A percentile compares a stretch with the other conserved stretches of the same genome.
Conservation (phyloP, 148 eudicot species). For the Rhododendron molle region DNA sequence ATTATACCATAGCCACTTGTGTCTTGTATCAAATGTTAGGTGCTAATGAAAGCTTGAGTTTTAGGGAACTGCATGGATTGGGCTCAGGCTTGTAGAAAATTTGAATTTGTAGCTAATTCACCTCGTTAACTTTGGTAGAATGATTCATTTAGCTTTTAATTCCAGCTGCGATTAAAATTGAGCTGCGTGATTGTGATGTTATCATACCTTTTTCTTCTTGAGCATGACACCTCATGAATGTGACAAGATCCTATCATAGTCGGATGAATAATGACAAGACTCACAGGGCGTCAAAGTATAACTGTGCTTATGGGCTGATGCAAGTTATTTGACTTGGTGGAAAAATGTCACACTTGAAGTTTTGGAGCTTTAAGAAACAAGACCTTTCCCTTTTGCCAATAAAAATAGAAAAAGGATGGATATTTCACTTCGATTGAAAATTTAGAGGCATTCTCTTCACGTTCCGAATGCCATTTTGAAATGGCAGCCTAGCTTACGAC, state of each 20-base stretch:
- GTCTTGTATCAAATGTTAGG: not conserved
- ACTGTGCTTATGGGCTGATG: not conserved
- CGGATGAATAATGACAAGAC: not conserved
- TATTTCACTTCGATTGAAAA: not conserved
- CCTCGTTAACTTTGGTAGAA: not conserved
- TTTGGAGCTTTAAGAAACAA: not conserved
- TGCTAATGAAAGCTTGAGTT: not conserved
- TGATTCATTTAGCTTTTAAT: not conserved
- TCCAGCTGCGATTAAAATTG: not conserved
- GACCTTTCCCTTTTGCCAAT: not conserved
- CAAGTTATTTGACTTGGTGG: not conserved
- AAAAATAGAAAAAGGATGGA: not conserved
- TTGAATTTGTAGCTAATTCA: not conserved
- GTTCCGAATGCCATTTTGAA: not conserved
- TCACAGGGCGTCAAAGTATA: not conserved
- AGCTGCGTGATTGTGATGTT: not conserved
- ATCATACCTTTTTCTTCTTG: not conserved
- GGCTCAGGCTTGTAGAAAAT: not conserved
- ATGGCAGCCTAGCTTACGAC: not conserved
- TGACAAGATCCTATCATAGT: not conserved
- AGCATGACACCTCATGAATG: not conserved
- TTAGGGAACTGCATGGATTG: not conserved
- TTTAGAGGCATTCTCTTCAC: not conserved
- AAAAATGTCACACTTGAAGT: not conserved
- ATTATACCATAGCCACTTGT: not conserved